phyloP scores from a whole-genome alignment of 805 yeast species.

The Candida ulmi region DNA sequence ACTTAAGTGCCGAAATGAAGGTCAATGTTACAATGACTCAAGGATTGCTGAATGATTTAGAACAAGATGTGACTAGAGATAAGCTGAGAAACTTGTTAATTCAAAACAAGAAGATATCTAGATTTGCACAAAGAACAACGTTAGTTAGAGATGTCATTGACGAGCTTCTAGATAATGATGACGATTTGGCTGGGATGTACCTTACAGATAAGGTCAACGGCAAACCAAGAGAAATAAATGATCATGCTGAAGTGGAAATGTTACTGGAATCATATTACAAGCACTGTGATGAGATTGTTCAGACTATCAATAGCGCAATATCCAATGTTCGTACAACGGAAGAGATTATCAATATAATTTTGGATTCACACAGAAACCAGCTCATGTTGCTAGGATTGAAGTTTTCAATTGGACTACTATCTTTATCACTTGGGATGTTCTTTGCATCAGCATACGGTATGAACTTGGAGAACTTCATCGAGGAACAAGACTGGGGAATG shows the following conservation, averaged over 20 bases:
- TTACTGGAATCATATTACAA: conserved; percentile 85
- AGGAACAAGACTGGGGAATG: conserved; percentile 73
- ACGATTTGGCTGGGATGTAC: conserved; percentile 75
- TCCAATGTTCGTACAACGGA: conserved; percentile 90
- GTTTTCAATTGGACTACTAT: conserved; percentile 76
- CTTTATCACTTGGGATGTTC: conserved; percentile 76
- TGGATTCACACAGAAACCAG: conserved; percentile 92
- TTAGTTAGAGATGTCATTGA: conserved; percentile 80
- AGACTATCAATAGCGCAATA: conserved; percentile 69
- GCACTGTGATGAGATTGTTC: conserved; percentile 91
- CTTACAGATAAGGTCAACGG: conserved; percentile 55
- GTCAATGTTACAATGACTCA: conserved; percentile 73
- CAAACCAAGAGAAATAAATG: conserved; percentile 43
- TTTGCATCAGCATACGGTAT: conserved; percentile 89
- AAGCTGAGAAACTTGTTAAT: conserved; percentile 73
- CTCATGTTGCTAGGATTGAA: conserved; percentile 82
- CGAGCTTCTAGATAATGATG: conserved; percentile 83
- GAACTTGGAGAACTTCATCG: conserved; percentile 91
- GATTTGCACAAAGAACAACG: conserved; percentile 78
- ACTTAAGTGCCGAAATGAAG: conserved; percentile 80
- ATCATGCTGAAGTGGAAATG: conserved; percentile 86
- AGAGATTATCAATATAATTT: conserved; percentile 86
- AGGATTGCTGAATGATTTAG: conserved; percentile 71
- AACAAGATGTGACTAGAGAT: conserved; percentile 73
- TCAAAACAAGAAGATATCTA: conserved; percentile 78